Evolutionary conservation across 164 flowering plant species (phyloP).

Genomic region (Magnolia kwangsiensis): DNA sequence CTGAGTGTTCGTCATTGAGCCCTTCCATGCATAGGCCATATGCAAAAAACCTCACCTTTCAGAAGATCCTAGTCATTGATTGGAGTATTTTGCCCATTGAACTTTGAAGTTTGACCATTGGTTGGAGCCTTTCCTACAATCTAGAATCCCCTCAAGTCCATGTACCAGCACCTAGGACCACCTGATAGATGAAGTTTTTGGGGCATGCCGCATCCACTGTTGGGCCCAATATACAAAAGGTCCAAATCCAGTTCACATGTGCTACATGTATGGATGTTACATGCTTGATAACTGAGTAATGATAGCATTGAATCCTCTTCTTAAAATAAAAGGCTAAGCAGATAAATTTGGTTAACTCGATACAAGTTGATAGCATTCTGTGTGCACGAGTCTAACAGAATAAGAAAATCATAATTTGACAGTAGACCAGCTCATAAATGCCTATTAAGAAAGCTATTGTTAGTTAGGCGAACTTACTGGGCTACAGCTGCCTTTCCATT

Average conservation of each 20-base stretch:
- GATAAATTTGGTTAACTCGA: not conserved
- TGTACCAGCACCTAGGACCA: no score
- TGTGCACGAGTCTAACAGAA: not conserved
- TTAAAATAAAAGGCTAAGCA: not conserved
- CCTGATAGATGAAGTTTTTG: no score
- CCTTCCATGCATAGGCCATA: not conserved
- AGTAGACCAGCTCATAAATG: not conserved
- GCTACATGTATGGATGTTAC: not conserved
- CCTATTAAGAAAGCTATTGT: not conserved
- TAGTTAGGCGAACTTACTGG: constrained; percentile 46
- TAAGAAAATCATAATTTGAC: not conserved
- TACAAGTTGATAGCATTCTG: not conserved
- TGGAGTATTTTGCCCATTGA: not conserved
- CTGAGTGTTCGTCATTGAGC: not conserved
- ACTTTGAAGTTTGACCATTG: not conserved
- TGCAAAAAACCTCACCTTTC: not conserved
- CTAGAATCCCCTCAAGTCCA: no score
- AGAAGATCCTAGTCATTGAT: not conserved
- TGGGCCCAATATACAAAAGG: not conserved
- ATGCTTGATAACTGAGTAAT: not conserved
- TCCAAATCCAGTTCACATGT: not conserved
- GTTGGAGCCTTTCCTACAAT: not conserved
- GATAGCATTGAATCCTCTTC: not conserved
- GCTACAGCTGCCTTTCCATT: constrained; percentile 67
- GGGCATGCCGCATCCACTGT: not conserved